Base-by-base conservation (phyloP, 1,284 basidiomycete species). In the Apiotrichum akiyoshidainum region DNA sequence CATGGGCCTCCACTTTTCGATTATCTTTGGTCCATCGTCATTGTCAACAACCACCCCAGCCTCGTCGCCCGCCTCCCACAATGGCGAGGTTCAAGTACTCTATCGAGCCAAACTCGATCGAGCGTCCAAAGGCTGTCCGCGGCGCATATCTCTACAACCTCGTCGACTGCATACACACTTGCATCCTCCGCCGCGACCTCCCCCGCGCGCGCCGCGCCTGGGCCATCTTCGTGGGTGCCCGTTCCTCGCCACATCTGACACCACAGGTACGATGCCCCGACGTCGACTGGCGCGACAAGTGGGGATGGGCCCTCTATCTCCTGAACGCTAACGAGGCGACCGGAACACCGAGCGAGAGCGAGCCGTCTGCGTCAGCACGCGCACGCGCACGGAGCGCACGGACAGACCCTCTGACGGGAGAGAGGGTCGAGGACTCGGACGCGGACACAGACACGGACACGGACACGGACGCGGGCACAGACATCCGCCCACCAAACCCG, bases 251-350 rank as follows among this genome's bases (percentile, higher is more conserved):
- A 16, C 22, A 37, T 31, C 57, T 58, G 33, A 53, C 55, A 21
- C 16, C 44, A 11, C 56, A 78, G 76, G 68, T 78, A n/a, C 83
- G 86, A 63, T 93, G 91, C 73, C 87, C 87, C 66, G 91, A 93
- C 78, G 80, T 92, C 11, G 79, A 87, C 65, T 91, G 89, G 88
- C 84, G 80, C 69, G 73, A 81, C 14, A 81, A 88, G 71, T 94
- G 91, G 91, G 81, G 80, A 50, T 86, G 84, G 56, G 87, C 86
- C 13, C 72, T 91, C 33, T 63, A 66, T 8, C 55, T 76, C 39
- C 63, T 74, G n/a, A 59, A 65, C 19, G 52, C 58, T 26, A 46
- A 52, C 39, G 19, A 42, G 60, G 49, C 16, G 53, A 46, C 11
- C 26, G 7, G 26, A 31, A 31, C 26, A 7, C n/a, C 26, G 26